A percentile compares a stretch with the other conserved stretches of the same genome.
phyloP scores from a whole-genome alignment of 139 green algal genomes.

The Diplosphaera chodatii region DNA sequence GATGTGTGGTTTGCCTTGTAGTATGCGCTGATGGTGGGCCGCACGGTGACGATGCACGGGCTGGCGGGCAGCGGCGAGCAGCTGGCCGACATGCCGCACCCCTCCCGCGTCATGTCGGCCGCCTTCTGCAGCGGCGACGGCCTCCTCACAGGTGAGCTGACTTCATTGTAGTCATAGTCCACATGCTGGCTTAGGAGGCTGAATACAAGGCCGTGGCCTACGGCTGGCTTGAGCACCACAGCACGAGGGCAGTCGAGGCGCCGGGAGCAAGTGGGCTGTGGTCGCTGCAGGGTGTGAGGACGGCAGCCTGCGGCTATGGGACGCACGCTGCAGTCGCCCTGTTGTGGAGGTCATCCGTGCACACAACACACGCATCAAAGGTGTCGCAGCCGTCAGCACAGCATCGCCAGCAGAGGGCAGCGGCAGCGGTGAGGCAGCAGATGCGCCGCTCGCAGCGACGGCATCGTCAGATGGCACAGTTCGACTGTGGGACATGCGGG shows the following conservation, averaged over 20 bases:
- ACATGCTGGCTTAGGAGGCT: no score
- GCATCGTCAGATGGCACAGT: conserved; percentile 61
- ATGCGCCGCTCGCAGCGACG: conserved; percentile 25
- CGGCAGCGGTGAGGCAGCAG: background rate
- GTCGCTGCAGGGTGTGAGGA: conserved; percentile 31
- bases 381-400: conserved; percentile 23
- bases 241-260: no score
- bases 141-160: background rate
- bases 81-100: conserved; percentile 16
- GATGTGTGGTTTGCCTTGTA: no score
- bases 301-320: conserved; percentile 44
- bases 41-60: conserved; percentile 32
- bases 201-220: no score
- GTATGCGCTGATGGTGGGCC: conserved; percentile 46
- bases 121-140: conserved; percentile 9
- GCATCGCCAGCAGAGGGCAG: background rate
- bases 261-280: background rate
- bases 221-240: no score
- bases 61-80: conserved; percentile 11
- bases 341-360: background rate
- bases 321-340: conserved; percentile 9
- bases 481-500: conserved; percentile 54
- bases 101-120: conserved; percentile 30
- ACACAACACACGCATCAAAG: conserved; percentile 36
- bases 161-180: background rate